These are phyloP conservation scores for Ophidiomyces ophidiicola DNA, from an alignment of 2,329 filamentous ascomycete species.

Conservation along the genomic window DNA sequence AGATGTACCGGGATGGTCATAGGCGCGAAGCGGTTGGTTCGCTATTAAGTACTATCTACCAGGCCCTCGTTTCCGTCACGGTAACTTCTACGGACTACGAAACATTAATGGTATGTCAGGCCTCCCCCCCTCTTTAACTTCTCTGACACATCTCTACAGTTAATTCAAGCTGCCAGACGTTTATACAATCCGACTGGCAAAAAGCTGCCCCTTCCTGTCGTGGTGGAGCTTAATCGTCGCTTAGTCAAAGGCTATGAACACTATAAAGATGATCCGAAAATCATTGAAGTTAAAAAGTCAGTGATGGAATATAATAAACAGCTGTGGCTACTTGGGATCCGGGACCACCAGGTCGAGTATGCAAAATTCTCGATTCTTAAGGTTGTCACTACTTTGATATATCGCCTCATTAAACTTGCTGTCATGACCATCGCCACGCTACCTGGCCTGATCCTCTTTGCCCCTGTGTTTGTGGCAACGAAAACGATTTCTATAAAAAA, in stretches of 20 bases:
- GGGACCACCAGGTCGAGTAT: constrained; percentile 91
- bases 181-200: constrained; percentile 91
- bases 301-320: constrained; percentile 79
- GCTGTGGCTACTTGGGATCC: constrained; percentile 71
- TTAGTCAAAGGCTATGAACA: constrained; percentile 82
- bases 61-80: constrained; percentile 74
- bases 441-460: constrained; percentile 76
- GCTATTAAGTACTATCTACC: constrained; percentile 74
- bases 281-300: constrained; percentile 59
- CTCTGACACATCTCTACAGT: constrained; percentile 35
- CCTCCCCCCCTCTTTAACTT: neutral
- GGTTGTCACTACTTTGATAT: constrained; percentile 65
- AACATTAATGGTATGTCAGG: constrained; percentile 60
- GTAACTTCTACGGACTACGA: constrained; percentile 91
- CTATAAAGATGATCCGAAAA: constrained; percentile 81
- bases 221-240: constrained; percentile 86
- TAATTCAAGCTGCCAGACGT: constrained; percentile 85
- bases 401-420: constrained; percentile 64
- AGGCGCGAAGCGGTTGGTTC: constrained; percentile 76
- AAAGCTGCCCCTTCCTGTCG: constrained; percentile 79
- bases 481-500: constrained; percentile 73
- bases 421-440: constrained; percentile 69
- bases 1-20: constrained; percentile 72
- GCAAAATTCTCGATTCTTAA: constrained; percentile 67
- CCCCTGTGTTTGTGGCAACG: constrained; percentile 72